These are phyloP conservation scores for Medicago arabica DNA, from an alignment of 306 rosid genomes.

Conservation along the genomic window DNA sequence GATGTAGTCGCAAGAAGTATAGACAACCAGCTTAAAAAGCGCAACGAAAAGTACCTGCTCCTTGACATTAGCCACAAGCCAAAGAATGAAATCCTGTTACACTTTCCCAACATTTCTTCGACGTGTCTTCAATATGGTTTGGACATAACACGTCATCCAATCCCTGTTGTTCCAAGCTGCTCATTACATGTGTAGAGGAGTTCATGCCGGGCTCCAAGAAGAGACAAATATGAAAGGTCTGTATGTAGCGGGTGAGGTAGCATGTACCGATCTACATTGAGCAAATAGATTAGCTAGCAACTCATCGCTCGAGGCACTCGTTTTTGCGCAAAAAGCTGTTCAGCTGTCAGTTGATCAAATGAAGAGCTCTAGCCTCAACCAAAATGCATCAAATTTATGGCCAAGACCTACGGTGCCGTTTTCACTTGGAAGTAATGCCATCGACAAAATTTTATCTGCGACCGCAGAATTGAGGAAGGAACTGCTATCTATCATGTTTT, in stretches of 20 bases:
- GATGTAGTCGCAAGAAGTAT: constrained; percentile 98
- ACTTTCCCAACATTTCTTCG: constrained; percentile 84
- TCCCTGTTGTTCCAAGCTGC: constrained; percentile 97
- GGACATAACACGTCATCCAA: constrained; percentile 83
- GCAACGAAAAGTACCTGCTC: constrained; percentile 76
- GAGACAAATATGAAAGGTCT: constrained; percentile 85
- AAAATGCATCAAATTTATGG: constrained; percentile 66
- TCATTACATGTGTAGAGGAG: constrained; percentile 98
- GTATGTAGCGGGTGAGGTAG: constrained; percentile 95
- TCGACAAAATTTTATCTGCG: constrained; percentile 46
- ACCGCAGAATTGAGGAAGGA: constrained; percentile 70
- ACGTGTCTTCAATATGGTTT: constrained; percentile 74
- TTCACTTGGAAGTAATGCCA: constrained; percentile 51
- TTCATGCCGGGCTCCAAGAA: constrained; percentile 87
- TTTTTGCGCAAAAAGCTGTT: constrained; percentile 89
- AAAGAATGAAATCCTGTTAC: constrained; percentile 65
- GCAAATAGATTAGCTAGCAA: constrained; percentile 97
- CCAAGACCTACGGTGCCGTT: constrained; percentile 61
- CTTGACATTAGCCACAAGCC: constrained; percentile 94
- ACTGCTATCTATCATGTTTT: constrained; percentile 81
- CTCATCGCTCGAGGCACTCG: constrained; percentile 97
- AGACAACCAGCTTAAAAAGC: constrained; percentile 92
- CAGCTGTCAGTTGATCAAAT: constrained; percentile 81
- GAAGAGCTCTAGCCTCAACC: constrained; percentile 61
- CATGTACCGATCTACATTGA: constrained; percentile 96